These are phyloP conservation scores for Odontarrhena argentea DNA, from an alignment of 345 rosid genomes.

Conservation along the genomic window DNA sequence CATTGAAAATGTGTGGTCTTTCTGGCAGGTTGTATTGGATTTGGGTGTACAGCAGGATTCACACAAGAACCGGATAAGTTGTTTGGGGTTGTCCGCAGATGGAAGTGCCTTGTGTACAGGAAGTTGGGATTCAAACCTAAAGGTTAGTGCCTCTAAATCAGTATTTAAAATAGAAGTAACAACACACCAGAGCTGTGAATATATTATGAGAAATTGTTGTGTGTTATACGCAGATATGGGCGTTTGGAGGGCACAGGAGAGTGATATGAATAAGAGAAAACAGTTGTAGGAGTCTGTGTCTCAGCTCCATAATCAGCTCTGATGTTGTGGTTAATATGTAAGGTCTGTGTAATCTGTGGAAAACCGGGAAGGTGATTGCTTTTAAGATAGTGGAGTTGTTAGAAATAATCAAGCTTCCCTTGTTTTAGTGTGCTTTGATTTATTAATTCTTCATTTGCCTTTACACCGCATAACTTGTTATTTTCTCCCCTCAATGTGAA, in stretches of 20 bases:
- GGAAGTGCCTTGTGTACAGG: conserved; percentile 99
- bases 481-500: conserved; percentile 12
- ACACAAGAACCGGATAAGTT: conserved; percentile 70
- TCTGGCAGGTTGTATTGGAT: conserved; percentile 74
- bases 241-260: conserved; percentile 87
- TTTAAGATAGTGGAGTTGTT: conserved; percentile 23
- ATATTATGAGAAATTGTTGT: neutral
- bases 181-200: conserved; percentile 5
- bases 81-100: conserved; percentile 93
- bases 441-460: conserved; percentile 27
- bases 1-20: conserved; percentile 4
- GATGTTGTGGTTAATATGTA: conserved; percentile 28
- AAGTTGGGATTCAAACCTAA: conserved; percentile 94
- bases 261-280: conserved; percentile 48
- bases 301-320: conserved; percentile 19
- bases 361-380: conserved; percentile 8
- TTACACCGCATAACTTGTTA: conserved; percentile 10
- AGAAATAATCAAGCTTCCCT: conserved; percentile 17
- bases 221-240: conserved; percentile 70
- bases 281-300: conserved; percentile 25
- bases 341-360: conserved; percentile 39
- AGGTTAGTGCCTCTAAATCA: conserved; percentile 53
- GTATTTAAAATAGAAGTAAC: too few species aligned
- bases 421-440: conserved; percentile 37
- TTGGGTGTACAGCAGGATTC: conserved; percentile 78